Conservation (phyloP, 805 yeast species). For the Dipodascus geniculatus region DNA sequence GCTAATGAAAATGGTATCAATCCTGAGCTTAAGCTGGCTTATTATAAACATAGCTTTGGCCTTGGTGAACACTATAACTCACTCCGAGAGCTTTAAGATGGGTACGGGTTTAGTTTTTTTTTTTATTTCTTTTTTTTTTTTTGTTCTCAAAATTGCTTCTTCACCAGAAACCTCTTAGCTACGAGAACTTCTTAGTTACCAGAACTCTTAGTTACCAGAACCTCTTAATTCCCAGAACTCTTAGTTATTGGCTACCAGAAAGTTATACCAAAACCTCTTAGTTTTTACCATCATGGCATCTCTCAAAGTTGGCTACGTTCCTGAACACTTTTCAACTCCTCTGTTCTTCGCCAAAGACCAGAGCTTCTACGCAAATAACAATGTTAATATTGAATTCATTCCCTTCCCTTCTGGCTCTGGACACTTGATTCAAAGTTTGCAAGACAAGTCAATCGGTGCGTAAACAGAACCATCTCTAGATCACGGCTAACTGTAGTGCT, state of each 20-base stretch:
- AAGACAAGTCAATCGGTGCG: constrained; percentile 42
- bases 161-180: too few relatives aligned
- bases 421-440: constrained; percentile 63
- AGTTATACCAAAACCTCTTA: too few relatives aligned
- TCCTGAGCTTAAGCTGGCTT: constrained; percentile 53
- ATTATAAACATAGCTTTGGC: constrained; percentile 75
- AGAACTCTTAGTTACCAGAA: too few relatives aligned
- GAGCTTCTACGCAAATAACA: constrained; percentile 39
- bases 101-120: background rate
- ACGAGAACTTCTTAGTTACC: too few relatives aligned
- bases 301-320: constrained; percentile 60
- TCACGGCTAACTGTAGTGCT: background rate
- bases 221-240: too few relatives aligned
- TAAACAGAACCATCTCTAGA: background rate
- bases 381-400: constrained; percentile 44
- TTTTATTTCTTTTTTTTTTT: background rate
- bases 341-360: constrained; percentile 56
- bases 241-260: too few relatives aligned
- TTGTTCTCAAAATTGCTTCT: background rate
- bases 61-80: constrained; percentile 95
- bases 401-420: constrained; percentile 86
- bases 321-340: constrained; percentile 90
- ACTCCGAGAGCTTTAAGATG: constrained; percentile 22
- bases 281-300: background rate
- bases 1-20: constrained; percentile 48